Percentiles rank a stretch among this genome's conserved stretches.
These are phyloP conservation scores for Vaccinium vitisidaea DNA, from an alignment of 148 eudicot genomes.

Conservation along the genomic window DNA sequence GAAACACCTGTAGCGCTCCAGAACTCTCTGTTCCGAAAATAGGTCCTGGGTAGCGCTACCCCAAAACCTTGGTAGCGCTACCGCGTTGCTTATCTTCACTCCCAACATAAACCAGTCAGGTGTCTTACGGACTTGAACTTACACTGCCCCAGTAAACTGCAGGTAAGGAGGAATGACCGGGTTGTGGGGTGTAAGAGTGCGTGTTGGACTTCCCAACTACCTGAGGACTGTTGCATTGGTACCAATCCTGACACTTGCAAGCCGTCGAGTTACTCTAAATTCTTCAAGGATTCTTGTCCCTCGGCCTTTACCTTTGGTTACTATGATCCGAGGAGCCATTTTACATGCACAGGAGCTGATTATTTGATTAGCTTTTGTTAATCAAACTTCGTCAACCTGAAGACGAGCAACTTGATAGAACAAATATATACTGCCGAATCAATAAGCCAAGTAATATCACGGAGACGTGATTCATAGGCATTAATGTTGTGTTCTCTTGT, in stretches of 20 bases:
- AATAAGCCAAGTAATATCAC: not conserved
- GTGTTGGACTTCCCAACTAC: slow-evolving; percentile 26
- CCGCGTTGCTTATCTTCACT: too few relatives aligned
- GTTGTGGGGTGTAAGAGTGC: slow-evolving; percentile 36
- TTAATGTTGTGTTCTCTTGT: too few relatives aligned
- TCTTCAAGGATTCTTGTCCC: slow-evolving; percentile 36
- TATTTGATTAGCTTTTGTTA: slow-evolving; percentile 37
- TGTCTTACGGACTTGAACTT: slow-evolving; percentile 26
- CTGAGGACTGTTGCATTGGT: slow-evolving; percentile 32
- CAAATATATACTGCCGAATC: not conserved
- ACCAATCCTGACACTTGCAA: slow-evolving; percentile 26
- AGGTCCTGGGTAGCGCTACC: too few relatives aligned
- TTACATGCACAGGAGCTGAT: slow-evolving; percentile 32
- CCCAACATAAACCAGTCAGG: slow-evolving; percentile 9
- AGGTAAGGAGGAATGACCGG: not conserved
- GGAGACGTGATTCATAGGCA: too few relatives aligned
- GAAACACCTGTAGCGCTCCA: too few relatives aligned
- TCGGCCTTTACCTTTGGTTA: slow-evolving; percentile 33
- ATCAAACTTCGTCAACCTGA: not conserved
- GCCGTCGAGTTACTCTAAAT: slow-evolving; percentile 24
- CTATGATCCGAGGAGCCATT: slow-evolving; percentile 34
- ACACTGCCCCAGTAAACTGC: slow-evolving; percentile 24
- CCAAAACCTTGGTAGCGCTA: too few relatives aligned
- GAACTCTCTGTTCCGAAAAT: too few relatives aligned
- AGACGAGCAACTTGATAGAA: not conserved